Base-by-base conservation (phyloP, 2,329 filamentous ascomycete genomes). In the Thermomyces lanuginosus region DNA sequence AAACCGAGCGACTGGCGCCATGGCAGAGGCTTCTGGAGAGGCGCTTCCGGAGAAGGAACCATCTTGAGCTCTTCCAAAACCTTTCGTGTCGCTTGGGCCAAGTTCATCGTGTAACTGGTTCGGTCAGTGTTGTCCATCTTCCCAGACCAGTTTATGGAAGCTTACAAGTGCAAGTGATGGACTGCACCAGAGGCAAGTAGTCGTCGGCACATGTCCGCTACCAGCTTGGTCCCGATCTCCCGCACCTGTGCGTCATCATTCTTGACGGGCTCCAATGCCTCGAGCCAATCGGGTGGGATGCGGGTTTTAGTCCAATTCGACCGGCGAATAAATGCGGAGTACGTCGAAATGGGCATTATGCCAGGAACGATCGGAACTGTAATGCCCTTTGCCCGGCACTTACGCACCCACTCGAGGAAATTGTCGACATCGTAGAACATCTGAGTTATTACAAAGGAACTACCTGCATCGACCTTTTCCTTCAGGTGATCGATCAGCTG, bases 361-460 rank as follows among this genome's bases (percentile, higher is more conserved):
- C 82, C 83, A 2, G 79, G 78, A 25, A 91, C 69, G 39, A 92
- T 89, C 9, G 80, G 80, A 16, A 89, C 63, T 14, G 60, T 74
- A 46, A 98, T 86, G 24, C 89, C 89, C 44, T 72, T 74, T 27
- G 75, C 81, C 26, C 84, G 76, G 32, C 86, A 83, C 49, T 80
- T 89, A 40, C 69, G 63, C 19, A 91, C 78, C 89, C 89, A 98
- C 28, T 74, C 69, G 28, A 95, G 57, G 56, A 98, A 98, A 48
- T 89, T 86, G 45, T 98, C 86, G 26, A 72, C 84, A 46, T 98
- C 86, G 61, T 98, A 98, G 58, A 95, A 95, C 89, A 98, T 98
- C 59, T 98, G 89, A 0, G 89, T 95, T 28, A 98, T 80, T 37
- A 98, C 79, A 50, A 95, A 98, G 5, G 78, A 76, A 35, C 77